These are phyloP conservation scores for Ustilago vetiveriae DNA, from an alignment of 1,284 basidiomycete genomes.

Conservation along the genomic window DNA sequence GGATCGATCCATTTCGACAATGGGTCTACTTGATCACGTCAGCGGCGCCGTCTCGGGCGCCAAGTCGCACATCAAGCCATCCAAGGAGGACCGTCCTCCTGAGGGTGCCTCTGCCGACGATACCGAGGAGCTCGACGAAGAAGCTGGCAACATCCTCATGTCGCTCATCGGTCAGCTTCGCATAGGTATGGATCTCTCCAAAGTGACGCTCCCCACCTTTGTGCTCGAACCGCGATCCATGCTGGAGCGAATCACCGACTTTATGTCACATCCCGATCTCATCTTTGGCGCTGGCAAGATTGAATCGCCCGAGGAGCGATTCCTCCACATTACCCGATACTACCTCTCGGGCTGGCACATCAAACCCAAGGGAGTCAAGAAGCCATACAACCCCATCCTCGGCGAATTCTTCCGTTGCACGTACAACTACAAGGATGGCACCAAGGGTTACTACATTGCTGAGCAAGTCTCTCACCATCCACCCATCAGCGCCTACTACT, in stretches of 20 bases:
- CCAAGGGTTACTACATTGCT: slow-evolving; percentile 93
- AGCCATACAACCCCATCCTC: slow-evolving; percentile 97
- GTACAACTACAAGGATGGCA: slow-evolving; percentile 90
- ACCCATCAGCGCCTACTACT: slow-evolving; percentile 96
- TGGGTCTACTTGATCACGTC: slow-evolving; percentile 64
- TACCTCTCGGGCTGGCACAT: slow-evolving; percentile 99
- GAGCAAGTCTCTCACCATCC: slow-evolving; percentile 93
- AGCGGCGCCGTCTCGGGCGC: slow-evolving; percentile 55
- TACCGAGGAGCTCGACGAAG: slow-evolving; percentile 68
- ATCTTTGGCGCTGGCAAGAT: slow-evolving; percentile 86
- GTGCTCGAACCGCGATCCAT: slow-evolving; percentile 66
- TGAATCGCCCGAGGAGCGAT: slow-evolving; percentile 85
- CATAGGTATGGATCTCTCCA: slow-evolving; percentile 91
- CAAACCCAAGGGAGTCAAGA: slow-evolving; percentile 99
- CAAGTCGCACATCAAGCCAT: slow-evolving; percentile 48
- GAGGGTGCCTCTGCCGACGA: slow-evolving; percentile 66
- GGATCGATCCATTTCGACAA: slow-evolving; percentile 4
- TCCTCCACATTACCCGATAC: slow-evolving; percentile 89
- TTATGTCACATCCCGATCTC: slow-evolving; percentile 98
- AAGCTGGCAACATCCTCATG: slow-evolving; percentile 68
- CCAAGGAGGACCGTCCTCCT: slow-evolving; percentile 61
- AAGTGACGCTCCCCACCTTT: slow-evolving; percentile 75
- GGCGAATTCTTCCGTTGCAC: slow-evolving; percentile 97
- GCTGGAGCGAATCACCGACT: slow-evolving; percentile 75
- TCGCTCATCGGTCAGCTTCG: slow-evolving; percentile 83